phyloP scores from a whole-genome alignment of 148 eudicot genomes.

The Chenopodium formosanum region DNA sequence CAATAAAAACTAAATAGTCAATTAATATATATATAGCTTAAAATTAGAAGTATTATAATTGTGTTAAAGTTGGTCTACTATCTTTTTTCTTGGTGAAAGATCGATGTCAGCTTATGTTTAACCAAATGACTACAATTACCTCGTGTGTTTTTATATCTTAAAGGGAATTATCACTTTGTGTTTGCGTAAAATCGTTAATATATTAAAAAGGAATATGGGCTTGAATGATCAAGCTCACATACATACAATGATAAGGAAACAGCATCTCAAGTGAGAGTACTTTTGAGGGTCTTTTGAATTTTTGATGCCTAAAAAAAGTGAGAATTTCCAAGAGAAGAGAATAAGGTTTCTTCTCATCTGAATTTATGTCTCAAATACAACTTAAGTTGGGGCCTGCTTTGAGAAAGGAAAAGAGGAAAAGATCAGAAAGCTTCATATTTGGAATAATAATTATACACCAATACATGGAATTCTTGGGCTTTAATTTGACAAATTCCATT shows the following conservation, averaged over 20 bases:
- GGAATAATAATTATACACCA: not conserved
- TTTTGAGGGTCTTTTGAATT: not conserved
- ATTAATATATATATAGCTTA: too few relatives aligned
- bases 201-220: too few relatives aligned
- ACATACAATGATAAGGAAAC: not conserved
- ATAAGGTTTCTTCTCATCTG: not conserved
- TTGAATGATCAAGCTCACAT: too few relatives aligned
- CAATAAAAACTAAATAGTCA: too few relatives aligned
- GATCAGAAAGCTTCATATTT: not conserved
- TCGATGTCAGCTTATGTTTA: too few relatives aligned
- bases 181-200: too few relatives aligned
- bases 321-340: not conserved
- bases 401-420: not conserved
- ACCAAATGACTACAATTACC: too few relatives aligned
- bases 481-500: not conserved
- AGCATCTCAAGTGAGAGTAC: conserved; percentile 6
- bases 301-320: conserved; percentile 1
- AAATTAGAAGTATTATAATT: too few relatives aligned
- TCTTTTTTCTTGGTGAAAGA: too few relatives aligned
- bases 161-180: too few relatives aligned
- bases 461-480: not conserved
- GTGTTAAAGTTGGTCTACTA: too few relatives aligned
- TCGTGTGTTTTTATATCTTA: too few relatives aligned
- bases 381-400: not conserved
- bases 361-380: not conserved